Evolutionary conservation across 2,329 filamentous ascomycete species (phyloP).

Genomic region (Xenoacremonium recifei): DNA sequence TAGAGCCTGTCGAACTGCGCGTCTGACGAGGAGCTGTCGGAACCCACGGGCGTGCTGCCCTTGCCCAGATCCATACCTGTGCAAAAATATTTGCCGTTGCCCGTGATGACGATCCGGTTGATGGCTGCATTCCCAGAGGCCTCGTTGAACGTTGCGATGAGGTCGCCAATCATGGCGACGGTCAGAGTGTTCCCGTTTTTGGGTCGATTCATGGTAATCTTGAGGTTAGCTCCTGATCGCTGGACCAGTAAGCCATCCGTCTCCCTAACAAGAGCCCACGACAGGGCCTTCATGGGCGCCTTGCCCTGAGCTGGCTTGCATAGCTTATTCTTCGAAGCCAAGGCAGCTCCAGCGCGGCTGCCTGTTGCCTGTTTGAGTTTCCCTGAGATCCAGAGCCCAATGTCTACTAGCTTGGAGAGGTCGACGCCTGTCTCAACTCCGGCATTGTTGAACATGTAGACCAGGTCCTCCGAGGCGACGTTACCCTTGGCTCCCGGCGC

Average conservation of each 20-base stretch:
- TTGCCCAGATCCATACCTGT: conserved; percentile 38
- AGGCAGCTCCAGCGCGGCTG: conserved; percentile 45
- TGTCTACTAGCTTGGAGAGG: conserved; percentile 47
- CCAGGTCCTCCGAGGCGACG: conserved; percentile 37
- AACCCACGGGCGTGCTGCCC: conserved; percentile 5
- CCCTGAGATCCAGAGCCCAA: conserved; percentile 57
- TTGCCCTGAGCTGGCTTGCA: neutral
- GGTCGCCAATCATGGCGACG: conserved; percentile 30
- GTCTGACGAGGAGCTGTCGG: conserved; percentile 4
- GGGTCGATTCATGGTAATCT: conserved; percentile 30
- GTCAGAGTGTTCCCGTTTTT: conserved; percentile 40
- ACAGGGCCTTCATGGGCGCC: neutral
- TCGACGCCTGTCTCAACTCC: conserved; percentile 59
- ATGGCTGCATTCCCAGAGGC: too few species aligned
- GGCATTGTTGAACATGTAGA: conserved; percentile 41
- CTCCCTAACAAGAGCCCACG: conserved; percentile 6
- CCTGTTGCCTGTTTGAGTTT: conserved; percentile 48
- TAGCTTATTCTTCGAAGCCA: conserved; percentile 14
- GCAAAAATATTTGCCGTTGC: conserved; percentile 36
- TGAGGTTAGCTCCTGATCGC: conserved; percentile 26
- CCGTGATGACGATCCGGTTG: conserved; percentile 35
- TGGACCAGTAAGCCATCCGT: conserved; percentile 23
- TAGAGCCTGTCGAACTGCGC: conserved; percentile 26
- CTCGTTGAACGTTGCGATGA: conserved; percentile 31
- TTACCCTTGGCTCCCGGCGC: conserved; percentile 69